Evolutionary conservation across 257 asterid species (phyloP).

Genomic region (Leptodermis oblonga): DNA sequence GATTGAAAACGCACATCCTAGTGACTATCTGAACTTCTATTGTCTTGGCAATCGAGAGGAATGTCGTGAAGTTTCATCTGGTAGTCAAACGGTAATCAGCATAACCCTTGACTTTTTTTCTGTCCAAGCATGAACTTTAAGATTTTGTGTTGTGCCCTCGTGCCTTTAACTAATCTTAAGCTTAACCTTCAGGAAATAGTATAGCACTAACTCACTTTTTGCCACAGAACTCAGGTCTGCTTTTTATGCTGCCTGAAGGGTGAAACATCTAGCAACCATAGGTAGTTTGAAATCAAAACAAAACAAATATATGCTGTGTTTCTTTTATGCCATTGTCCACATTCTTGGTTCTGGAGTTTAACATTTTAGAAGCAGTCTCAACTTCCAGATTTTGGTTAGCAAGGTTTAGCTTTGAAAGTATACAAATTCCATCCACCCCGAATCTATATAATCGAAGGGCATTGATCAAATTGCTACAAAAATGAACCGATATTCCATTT

Average conservation of each 20-base stretch:
- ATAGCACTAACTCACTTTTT: neutral
- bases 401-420: neutral
- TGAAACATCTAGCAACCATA: neutral
- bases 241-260: neutral
- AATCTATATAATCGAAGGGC: neutral
- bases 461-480: neutral
- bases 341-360: neutral
- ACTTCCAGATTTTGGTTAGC: neutral
- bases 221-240: neutral
- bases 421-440: neutral
- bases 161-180: no score
- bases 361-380: neutral
- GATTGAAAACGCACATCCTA: slow-evolving; percentile 31
- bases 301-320: neutral
- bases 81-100: slow-evolving; percentile 31
- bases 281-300: neutral
- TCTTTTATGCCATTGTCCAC: neutral
- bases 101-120: neutral
- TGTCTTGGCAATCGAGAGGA: slow-evolving; percentile 56
- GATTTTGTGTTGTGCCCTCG: neutral
- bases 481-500: neutral
- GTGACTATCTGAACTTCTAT: slow-evolving; percentile 45
- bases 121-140: neutral
- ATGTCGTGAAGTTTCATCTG: slow-evolving; percentile 24
- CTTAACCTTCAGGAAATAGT: no score